These are phyloP conservation scores for Colletotrichum eleusines DNA, from an alignment of 2,329 filamentous ascomycete species.

Conservation along the genomic window DNA sequence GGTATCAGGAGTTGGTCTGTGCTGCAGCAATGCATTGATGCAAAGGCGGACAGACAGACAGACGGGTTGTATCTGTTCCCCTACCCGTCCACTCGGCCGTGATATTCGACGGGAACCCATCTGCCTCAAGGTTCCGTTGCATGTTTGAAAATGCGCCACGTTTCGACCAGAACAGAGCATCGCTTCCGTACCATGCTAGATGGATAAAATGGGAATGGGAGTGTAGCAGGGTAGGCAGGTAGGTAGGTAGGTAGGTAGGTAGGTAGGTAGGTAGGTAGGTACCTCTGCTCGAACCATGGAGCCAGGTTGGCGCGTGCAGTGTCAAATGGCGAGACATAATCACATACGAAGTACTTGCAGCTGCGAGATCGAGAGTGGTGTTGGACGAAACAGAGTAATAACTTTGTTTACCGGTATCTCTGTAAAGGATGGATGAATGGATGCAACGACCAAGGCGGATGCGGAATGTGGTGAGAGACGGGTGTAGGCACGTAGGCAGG, in stretches of 20 bases:
- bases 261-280: too few species aligned
- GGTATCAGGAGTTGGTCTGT: background rate
- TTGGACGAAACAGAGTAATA: background rate
- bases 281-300: too few species aligned
- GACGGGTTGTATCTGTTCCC: background rate
- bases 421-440: background rate
- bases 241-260: too few species aligned
- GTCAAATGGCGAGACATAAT: conserved; percentile 17
- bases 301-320: background rate
- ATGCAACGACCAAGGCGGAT: background rate
- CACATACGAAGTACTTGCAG: background rate
- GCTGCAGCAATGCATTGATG: background rate
- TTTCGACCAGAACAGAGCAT: background rate
- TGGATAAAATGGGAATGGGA: background rate
- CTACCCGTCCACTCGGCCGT: background rate
- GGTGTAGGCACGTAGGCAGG: background rate
- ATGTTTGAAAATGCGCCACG: conserved; percentile 11
- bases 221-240: background rate
- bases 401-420: background rate
- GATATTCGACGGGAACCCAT: background rate
- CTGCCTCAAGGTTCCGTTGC: background rate
- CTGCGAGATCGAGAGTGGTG: background rate
- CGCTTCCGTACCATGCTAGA: too few species aligned
- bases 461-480: background rate
- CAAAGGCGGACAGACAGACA: too few species aligned